A percentile compares a stretch with the other conserved stretches of the same genome.
Evolutionary conservation across 1,284 basidiomycete genomes (phyloP).

Genomic region (Ceratobasidium sp.): DNA sequence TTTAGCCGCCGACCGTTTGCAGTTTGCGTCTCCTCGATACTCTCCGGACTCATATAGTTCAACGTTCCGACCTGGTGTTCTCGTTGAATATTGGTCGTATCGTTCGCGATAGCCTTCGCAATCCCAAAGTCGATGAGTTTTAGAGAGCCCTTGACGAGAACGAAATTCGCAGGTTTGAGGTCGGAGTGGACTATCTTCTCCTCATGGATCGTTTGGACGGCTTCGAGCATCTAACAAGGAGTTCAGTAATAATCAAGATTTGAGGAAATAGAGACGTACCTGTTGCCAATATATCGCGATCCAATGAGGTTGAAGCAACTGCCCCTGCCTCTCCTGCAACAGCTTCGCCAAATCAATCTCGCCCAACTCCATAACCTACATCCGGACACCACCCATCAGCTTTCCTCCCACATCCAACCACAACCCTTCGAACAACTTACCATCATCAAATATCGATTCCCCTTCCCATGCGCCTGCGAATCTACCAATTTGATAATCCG

Average conservation of each 20-base stretch:
- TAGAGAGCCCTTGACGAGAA: slow-evolving; percentile 90
- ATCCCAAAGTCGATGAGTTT: slow-evolving; percentile 98
- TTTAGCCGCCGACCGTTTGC: slow-evolving; percentile 54
- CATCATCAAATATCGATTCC: slow-evolving; percentile 78
- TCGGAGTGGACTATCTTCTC: slow-evolving; percentile 98
- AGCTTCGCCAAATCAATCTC: slow-evolving; percentile 89
- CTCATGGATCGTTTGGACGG: slow-evolving; percentile 94
- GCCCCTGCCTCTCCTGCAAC: slow-evolving; percentile 83
- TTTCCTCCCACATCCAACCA: background rate
- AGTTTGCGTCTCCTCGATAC: slow-evolving; percentile 48
- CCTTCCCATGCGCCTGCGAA: slow-evolving; percentile 67
- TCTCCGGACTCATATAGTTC: slow-evolving; percentile 15
- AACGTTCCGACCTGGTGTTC: slow-evolving; percentile 80
- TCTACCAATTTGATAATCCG: slow-evolving; percentile 91
- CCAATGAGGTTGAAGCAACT: slow-evolving; percentile 90
- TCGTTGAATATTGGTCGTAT: slow-evolving; percentile 95
- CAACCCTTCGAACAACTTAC: slow-evolving; percentile 55
- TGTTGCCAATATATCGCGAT: slow-evolving; percentile 96
- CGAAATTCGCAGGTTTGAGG: slow-evolving; percentile 96
- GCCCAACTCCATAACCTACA: slow-evolving; percentile 89
- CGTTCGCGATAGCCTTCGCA: slow-evolving; percentile 96
- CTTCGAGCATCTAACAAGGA: slow-evolving; percentile 87
- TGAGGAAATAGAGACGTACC: slow-evolving; percentile 62
- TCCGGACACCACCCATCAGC: slow-evolving; percentile 36
- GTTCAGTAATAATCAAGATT: background rate